Base-by-base conservation (phyloP, 148 eudicot species). In the Amaranthus palmeri region DNA sequence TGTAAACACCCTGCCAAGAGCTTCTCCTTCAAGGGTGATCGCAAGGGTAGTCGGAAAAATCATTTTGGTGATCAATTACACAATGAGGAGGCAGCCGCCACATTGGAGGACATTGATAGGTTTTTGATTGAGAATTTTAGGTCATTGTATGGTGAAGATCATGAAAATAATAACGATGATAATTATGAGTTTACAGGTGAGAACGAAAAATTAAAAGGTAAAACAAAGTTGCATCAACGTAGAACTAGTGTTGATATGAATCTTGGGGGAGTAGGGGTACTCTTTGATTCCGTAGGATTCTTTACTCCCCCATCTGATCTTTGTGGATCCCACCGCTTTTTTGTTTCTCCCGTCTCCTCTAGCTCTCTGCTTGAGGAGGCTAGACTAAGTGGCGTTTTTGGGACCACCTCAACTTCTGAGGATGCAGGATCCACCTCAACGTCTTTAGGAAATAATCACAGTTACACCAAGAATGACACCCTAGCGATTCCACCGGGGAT, bases 61-160 rank as follows among this genome's bases (percentile, higher is more conserved):
- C 44, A 53, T 8, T 58, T 43, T 15, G 67, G 50, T 4, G 14
- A 55, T 0, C 65, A 17, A 15, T 60, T 49, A n/a, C 66, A 42
- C 57, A 67, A 61, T 3, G 11, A 72, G 0, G 70, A 72, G 8
- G 56, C 52, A 4, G 88, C 89, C 18, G 91, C 87, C 4, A 88
- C 92, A 0, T 79, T 88, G 3, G 85, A 83, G 41, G 92, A 86
- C 57, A 69, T 88, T 6, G 96, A 90, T 41, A 72, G 73, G 18
- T 90, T 90, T 71, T 60, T 88, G 3, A 61, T 79, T 3, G 92
- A 90, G 68, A 90, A 88, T 61, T 90, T 90, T 69, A 85, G 74
- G 25, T 86, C 96, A 0, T 73, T 88, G 41, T 90, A 85, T 36
- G 55, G 51, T 4, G 63, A 83, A 10, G 82, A 84, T 7, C 42